Conservation (phyloP, 306 rosid species). For the Castanea mollissima region DNA sequence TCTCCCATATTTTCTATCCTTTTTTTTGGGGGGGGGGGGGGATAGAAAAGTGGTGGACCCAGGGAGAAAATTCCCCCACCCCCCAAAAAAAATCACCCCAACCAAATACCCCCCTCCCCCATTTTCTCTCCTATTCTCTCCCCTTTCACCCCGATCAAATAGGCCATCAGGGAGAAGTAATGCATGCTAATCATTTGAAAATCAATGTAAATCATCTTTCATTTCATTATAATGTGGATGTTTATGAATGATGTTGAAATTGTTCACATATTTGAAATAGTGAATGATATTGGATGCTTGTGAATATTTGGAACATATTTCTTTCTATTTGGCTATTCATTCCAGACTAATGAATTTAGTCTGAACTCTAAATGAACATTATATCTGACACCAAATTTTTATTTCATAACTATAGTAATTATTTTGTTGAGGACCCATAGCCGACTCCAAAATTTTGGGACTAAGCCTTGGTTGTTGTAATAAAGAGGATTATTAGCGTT, state of each 20-base stretch:
- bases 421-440: too few relatives aligned
- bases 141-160: too few relatives aligned
- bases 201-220: not conserved
- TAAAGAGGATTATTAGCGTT: too few relatives aligned
- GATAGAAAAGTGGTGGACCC: too few relatives aligned
- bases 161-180: not conserved
- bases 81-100: too few relatives aligned
- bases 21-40: too few relatives aligned
- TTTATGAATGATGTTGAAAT: not conserved
- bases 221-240: not conserved
- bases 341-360: not conserved
- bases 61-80: too few relatives aligned
- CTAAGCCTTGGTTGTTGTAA: too few relatives aligned
- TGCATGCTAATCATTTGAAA: not conserved
- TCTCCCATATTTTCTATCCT: too few relatives aligned
- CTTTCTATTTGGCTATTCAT: not conserved
- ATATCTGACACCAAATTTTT: not conserved
- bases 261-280: not conserved
- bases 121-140: too few relatives aligned
- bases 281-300: not conserved
- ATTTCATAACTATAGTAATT: not conserved
- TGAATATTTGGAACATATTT: not conserved
- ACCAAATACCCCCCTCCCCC: too few relatives aligned
- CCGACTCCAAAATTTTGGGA: too few relatives aligned
- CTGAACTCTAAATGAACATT: not conserved